phyloP scores from a whole-genome alignment of 2,329 filamentous ascomycete genomes.

The Coniochaeta pulveracea region DNA sequence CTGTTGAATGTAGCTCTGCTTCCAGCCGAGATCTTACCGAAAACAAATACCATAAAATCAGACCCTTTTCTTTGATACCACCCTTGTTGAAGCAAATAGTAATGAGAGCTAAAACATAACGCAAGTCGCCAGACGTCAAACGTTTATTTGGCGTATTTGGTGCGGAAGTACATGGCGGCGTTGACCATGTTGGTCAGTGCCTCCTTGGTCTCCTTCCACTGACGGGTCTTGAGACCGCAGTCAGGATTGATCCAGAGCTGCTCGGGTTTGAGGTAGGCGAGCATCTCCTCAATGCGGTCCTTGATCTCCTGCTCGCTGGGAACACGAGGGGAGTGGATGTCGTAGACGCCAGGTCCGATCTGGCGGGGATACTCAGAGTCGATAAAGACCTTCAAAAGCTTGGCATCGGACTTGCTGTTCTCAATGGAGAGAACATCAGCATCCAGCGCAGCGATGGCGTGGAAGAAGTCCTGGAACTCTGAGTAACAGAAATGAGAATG shows the following conservation, averaged over 20 bases:
- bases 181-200: constrained; percentile 95
- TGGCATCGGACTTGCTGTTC: constrained; percentile 99
- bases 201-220: constrained; percentile 98
- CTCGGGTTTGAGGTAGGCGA: constrained; percentile 90
- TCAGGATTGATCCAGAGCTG: constrained; percentile 99
- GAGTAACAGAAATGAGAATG: constrained; percentile 99
- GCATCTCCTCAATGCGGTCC: constrained; percentile 96
- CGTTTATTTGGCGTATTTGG: constrained; percentile 60
- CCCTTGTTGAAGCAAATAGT: background rate
- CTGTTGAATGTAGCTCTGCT: constrained; percentile 3
- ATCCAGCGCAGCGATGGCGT: constrained; percentile 33
- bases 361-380: constrained; percentile 95
- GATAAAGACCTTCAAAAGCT: constrained; percentile 97
- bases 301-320: constrained; percentile 97
- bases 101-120: background rate
- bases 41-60: background rate
- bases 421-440: constrained; percentile 91
- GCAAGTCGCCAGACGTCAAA: background rate
- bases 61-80: no score
- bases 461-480: constrained; percentile 99
- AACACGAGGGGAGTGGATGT: constrained; percentile 98
- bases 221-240: constrained; percentile 97
- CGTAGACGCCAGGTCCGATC: constrained; percentile 98
- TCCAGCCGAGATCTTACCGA: background rate
- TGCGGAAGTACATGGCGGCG: constrained; percentile 91